Evolutionary conservation across 441 rosid species (phyloP), one percentile per base, ranked within the genome.

Genomic region (Biscutella laevigata): DNA sequence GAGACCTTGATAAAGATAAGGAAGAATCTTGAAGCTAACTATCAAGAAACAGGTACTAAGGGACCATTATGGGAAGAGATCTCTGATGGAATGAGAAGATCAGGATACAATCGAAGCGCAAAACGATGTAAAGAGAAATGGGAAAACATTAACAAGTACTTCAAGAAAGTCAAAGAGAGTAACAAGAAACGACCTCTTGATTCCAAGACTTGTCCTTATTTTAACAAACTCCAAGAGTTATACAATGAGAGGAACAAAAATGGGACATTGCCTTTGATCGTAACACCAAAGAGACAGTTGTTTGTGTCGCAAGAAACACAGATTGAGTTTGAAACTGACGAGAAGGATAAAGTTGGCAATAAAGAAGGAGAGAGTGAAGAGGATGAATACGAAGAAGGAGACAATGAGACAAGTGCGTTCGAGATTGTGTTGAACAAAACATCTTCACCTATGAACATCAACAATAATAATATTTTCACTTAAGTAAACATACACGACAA

Each of bases 111-210:
- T 37, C 73, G 98, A 4, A 90, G 56, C 39, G 68, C 95, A 7
- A 90, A 90, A 53, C 60, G 98, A 59, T 90, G 98, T 69, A 90
- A 90, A 65, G 97, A 90, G 78, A 90, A 90, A 66, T 90, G 97
- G 97, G 97, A 86, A 76, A 90, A 90, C 59, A 90, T 90, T 12
- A 90, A 90, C 72, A 90, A 90, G 72, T 90, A 90, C 71, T 90
- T 77, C 85, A 90, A 84, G 82, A 86, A 81, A 71, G 98, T 87
- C 47, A 87, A 82, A 57, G 98, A 84, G 25, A 82, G 92, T 68
- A 79, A 73, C 67, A 87, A 75, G 76, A 78, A 66, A 69, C 75
- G 98, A 60, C 82, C 89, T 0, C 83, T 76, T 39, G 92, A 79
- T 71, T 79, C 97, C 9, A 90, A 84, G 52, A 90, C 97, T n/a